Base-by-base conservation (phyloP, 768 basidiomycete genomes). In the Mycena polygramma region DNA sequence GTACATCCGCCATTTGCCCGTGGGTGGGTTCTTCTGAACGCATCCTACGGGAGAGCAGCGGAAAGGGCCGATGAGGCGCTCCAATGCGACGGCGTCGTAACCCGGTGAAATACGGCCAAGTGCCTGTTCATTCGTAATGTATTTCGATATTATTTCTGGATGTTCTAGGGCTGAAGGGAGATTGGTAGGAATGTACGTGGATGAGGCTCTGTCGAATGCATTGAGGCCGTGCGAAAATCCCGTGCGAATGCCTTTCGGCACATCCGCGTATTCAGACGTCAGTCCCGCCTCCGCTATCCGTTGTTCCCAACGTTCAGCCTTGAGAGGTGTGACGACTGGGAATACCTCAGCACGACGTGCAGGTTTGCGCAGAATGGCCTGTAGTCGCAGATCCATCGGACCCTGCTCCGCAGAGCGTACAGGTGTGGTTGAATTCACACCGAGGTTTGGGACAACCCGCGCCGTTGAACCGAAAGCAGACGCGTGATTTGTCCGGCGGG, bases 261-360 rank as follows among this genome's bases (percentile, higher is more conserved):
- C 70, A 67, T 77, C 75, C 10, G 37, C 22, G 39, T 68, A 77
- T 13, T 65, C 53, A 1, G 68, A 24, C 39, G 1, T 3, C 2
- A n/a, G n/a, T n/a, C n/a, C n/a, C n/a, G n/a, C n/a, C n/a, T n/a
- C n/a, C n/a, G n/a, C n/a, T n/a, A n/a, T 57, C 19, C 69, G 20
- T 11, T 62, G 30, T 7, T 64, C 37, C 73, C 77, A 77, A 7
- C 48, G 22, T 20, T 68, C 35, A 57, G 69, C 72, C 8, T 22
- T 58, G 26, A 75, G 70, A 14, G 76, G 73, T 2, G 53, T 77
- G 30, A 75, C 48, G 24, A 77, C 67, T 0, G 70, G 74, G 19
- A 73, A 69, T 36, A 72, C 57, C 0, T 68, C 41, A 24, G 48
- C 24, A 54, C 11, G 26, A 19, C 35, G 64, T 51, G 37, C 26